A percentile compares a stretch with the other conserved stretches of the same genome.
These are phyloP conservation scores for Citrus trifoliata DNA, from an alignment of 345 rosid genomes.

Conservation along the genomic window DNA sequence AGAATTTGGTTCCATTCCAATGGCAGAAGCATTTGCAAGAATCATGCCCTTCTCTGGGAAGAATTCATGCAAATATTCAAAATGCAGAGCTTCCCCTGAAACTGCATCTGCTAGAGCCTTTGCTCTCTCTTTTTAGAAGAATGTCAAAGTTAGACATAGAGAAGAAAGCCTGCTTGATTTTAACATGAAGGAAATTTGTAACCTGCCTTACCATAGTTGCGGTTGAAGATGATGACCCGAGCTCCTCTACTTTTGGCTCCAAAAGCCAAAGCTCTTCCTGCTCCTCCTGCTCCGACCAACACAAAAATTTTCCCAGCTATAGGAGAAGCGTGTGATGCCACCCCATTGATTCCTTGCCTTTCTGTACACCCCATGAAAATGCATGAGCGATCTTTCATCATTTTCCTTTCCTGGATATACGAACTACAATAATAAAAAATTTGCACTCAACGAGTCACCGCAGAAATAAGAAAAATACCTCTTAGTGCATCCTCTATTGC, in stretches of 20 bases:
- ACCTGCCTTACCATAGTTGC: constrained; percentile 17
- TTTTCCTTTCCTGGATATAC: neutral
- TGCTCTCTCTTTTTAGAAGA: constrained; percentile 22
- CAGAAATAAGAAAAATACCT: constrained; percentile 13
- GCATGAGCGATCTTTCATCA: neutral
- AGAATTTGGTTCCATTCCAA: constrained; percentile 31
- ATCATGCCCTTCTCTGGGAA: constrained; percentile 26
- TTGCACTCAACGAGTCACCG: neutral
- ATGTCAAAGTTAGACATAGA: neutral
- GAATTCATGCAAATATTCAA: constrained; percentile 16
- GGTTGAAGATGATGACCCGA: constrained; percentile 27
- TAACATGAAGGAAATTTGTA: neutral
- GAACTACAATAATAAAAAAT: neutral
- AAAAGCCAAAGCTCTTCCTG: constrained; percentile 34
- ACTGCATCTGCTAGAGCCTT: constrained; percentile 26
- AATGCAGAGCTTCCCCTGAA: constrained; percentile 36
- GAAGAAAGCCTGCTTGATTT: neutral
- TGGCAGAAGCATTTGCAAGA: constrained; percentile 30
- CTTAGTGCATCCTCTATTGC: constrained; percentile 48
- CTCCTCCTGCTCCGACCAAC: constrained; percentile 33
- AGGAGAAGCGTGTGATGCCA: constrained; percentile 18
- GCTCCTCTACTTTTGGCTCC: constrained; percentile 29
- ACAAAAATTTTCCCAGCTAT: constrained; percentile 27
- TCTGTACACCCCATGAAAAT: constrained; percentile 15
- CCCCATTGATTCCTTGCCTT: constrained; percentile 7